Conservation (phyloP, 2,329 filamentous ascomycete species). For the Botrytis squamosa region DNA sequence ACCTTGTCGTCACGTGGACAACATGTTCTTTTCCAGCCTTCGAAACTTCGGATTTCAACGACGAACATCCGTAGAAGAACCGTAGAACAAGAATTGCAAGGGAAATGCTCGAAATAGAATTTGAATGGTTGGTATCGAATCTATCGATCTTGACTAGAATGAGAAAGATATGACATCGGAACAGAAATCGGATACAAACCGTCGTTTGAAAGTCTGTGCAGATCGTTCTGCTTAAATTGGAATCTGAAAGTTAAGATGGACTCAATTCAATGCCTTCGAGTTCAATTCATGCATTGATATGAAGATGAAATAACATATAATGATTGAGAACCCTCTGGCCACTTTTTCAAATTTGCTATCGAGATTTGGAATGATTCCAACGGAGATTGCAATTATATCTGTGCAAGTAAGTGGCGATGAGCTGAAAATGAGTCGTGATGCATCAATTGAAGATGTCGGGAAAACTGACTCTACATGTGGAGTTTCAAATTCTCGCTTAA, state of each 20-base stretch:
- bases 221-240: slow-evolving; percentile 1
- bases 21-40: neutral
- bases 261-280: neutral
- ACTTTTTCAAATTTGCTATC: slow-evolving; percentile 2
- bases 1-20: slow-evolving; percentile 17
- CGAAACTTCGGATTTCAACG: neutral
- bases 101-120: neutral
- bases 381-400: slow-evolving; percentile 12
- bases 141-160: neutral
- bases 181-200: neutral
- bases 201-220: neutral
- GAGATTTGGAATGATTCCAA: neutral
- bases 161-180: neutral
- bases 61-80: slow-evolving; percentile 2
- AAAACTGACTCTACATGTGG: neutral
- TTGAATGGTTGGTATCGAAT: neutral
- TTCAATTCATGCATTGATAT: slow-evolving; percentile 13
- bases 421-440: slow-evolving; percentile 4
- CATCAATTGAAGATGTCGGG: neutral
- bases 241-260: neutral
- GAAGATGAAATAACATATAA: slow-evolving; percentile 15
- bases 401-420: neutral
- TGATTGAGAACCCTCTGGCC: neutral
- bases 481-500: slow-evolving; percentile 7
- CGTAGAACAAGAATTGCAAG: slow-evolving; percentile 6